phyloP scores from a whole-genome alignment of 1,139 yeast species.

The Saccharomycopsis hybrid region DNA sequence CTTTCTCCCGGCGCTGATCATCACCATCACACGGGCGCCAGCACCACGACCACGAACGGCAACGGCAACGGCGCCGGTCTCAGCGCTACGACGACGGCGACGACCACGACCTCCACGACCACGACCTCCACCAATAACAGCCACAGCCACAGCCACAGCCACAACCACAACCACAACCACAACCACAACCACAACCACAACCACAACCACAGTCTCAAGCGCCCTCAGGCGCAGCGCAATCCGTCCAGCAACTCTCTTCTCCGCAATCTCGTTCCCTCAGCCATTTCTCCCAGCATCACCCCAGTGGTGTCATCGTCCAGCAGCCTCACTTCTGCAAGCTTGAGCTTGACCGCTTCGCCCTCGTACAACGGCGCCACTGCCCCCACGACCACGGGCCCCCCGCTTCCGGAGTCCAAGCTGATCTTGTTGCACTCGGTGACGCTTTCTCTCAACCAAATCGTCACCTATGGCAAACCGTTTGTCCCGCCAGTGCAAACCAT shows the following conservation, averaged over 20 bases:
- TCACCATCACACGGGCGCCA: too few species aligned
- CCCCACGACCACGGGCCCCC: conserved; percentile 5
- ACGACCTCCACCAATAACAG: neutral
- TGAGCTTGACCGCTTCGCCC: conserved; percentile 1
- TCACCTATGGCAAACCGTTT: conserved; percentile 61
- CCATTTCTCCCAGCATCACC: neutral
- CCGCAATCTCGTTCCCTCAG: too few species aligned
- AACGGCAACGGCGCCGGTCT: conserved; percentile 19
- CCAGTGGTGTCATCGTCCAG: neutral
- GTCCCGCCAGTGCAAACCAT: conserved; percentile 46
- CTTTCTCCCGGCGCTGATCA: too few species aligned
- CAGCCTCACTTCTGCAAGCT: conserved; percentile 15
- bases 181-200: too few species aligned
- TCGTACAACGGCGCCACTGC: neutral
- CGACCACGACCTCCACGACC: conserved; percentile 5
- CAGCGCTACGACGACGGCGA: conserved; percentile 10
- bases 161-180: conserved; percentile 10
- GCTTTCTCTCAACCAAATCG: conserved; percentile 62
- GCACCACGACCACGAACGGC: conserved; percentile 4
- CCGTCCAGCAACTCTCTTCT: too few species aligned
- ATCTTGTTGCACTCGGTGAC: conserved; percentile 25
- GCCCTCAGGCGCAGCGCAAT: too few species aligned
- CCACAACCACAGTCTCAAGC: too few species aligned
- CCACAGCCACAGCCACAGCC: conserved; percentile 11
- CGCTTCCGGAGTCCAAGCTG: conserved; percentile 1